Evolutionary conservation across 768 basidiomycete genomes (phyloP).

Genomic region (Naganishia vaughanmartiniae): DNA sequence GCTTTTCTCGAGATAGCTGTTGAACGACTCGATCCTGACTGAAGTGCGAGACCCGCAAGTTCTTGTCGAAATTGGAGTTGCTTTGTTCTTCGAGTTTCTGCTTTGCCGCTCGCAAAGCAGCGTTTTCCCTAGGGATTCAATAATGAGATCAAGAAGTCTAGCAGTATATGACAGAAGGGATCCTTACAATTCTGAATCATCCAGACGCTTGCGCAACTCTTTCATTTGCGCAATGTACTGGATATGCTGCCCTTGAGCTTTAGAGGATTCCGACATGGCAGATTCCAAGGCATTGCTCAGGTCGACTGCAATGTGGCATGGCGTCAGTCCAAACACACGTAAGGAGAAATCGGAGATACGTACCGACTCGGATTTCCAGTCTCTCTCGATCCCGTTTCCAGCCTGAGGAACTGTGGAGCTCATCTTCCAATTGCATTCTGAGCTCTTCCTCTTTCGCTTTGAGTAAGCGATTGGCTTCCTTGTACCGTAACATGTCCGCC

Average conservation of each 20-base stretch:
- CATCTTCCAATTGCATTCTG: slow-evolving; percentile 46
- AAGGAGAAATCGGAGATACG: background rate
- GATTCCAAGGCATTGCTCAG: slow-evolving; percentile 24
- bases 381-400: slow-evolving; percentile 29
- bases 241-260: slow-evolving; percentile 28
- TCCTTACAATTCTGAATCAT: slow-evolving; percentile 29
- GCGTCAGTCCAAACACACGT: background rate
- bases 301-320: slow-evolving; percentile 9
- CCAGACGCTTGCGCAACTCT: slow-evolving; percentile 26
- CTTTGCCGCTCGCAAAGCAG: slow-evolving; percentile 27
- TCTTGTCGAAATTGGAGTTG: slow-evolving; percentile 29
- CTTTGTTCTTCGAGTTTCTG: slow-evolving; percentile 29
- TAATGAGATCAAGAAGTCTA: background rate
- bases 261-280: slow-evolving; percentile 22
- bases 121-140: slow-evolving; percentile 15
- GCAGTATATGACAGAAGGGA: background rate
- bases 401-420: slow-evolving; percentile 31
- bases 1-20: slow-evolving; percentile 71
- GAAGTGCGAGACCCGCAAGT: slow-evolving; percentile 22
- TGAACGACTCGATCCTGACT: slow-evolving; percentile 66
- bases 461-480: slow-evolving; percentile 24
- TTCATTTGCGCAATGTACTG: slow-evolving; percentile 28
- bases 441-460: slow-evolving; percentile 37
- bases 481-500: slow-evolving; percentile 27
- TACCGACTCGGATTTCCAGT: slow-evolving; percentile 27